Percentiles rank a stretch among this genome's conserved stretches.
phyloP scores from a whole-genome alignment of 192 early-diverging fungal species.

The Umbelopsis ramanniana region DNA sequence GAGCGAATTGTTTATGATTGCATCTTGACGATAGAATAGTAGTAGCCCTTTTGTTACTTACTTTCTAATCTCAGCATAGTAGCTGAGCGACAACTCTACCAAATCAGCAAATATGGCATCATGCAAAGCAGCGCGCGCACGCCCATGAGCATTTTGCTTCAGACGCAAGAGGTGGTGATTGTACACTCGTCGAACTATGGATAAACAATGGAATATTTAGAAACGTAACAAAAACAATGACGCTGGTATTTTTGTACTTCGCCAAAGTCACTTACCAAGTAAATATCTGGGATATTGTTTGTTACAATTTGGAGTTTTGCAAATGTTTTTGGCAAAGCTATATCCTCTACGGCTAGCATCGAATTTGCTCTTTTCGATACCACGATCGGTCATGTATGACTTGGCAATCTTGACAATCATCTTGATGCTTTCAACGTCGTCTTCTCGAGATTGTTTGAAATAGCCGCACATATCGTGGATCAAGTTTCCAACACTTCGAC shows the following conservation, averaged over 20 bases:
- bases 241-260: background rate
- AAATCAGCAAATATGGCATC: conserved; percentile 58
- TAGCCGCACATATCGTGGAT: conserved; percentile 55
- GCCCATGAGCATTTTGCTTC: conserved; percentile 56
- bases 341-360: conserved; percentile 58
- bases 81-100: conserved; percentile 57
- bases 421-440: conserved; percentile 81
- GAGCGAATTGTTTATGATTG: background rate
- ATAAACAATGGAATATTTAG: background rate
- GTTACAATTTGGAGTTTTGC: conserved; percentile 46
- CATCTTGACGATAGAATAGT: background rate
- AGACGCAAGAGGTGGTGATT: conserved; percentile 58
- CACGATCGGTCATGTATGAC: conserved; percentile 57
- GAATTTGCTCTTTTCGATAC: conserved; percentile 52
- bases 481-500: conserved; percentile 55
- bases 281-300: conserved; percentile 60
- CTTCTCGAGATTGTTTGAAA: conserved; percentile 60
- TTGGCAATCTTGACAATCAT: conserved; percentile 59
- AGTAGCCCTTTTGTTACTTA: conserved; percentile 20
- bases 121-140: conserved; percentile 50
- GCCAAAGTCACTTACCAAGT: conserved; percentile 31
- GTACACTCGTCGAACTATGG: conserved; percentile 53
- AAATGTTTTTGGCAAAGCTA: conserved; percentile 53
- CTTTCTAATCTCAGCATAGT: conserved; percentile 64
- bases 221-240: too few species aligned